Conservation (phyloP, 331 rosid species). For the Saraca asoca region DNA sequence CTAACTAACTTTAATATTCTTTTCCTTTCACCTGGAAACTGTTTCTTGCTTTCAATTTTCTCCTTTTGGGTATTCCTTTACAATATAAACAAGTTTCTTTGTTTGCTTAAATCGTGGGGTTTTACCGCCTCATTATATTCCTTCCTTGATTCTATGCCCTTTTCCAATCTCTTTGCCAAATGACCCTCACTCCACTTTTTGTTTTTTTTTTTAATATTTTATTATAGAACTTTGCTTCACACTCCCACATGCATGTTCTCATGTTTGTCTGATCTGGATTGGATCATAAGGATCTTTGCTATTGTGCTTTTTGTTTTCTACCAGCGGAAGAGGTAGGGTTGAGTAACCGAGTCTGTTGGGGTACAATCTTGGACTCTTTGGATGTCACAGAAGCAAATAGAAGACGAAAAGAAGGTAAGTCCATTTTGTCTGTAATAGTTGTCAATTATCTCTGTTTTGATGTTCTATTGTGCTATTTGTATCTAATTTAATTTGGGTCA, state of each 20-base stretch:
- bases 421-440: slow-evolving; percentile 39
- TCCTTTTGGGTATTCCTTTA: slow-evolving; percentile 44
- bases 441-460: slow-evolving; percentile 29
- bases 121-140: slow-evolving; percentile 54
- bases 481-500: slow-evolving; percentile 45
- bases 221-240: slow-evolving; percentile 46
- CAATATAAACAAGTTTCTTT: slow-evolving; percentile 40
- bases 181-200: slow-evolving; percentile 33
- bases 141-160: slow-evolving; percentile 45
- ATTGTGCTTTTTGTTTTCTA: slow-evolving; percentile 52
- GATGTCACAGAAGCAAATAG: slow-evolving; percentile 46
- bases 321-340: slow-evolving; percentile 58
- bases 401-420: slow-evolving; percentile 59
- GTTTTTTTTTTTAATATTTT: neutral
- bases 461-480: slow-evolving; percentile 40
- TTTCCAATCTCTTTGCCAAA: slow-evolving; percentile 31
- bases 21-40: slow-evolving; percentile 28
- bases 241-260: slow-evolving; percentile 77
- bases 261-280: slow-evolving; percentile 97
- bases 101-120: slow-evolving; percentile 66
- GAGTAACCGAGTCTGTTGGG: slow-evolving; percentile 39
- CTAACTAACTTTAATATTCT: slow-evolving; percentile 30
- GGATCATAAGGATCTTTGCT: slow-evolving; percentile 80
- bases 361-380: slow-evolving; percentile 50
- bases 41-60: slow-evolving; percentile 28